phyloP scores from a whole-genome alignment of 345 rosid species.

The Cardiospermum halicacabum region DNA sequence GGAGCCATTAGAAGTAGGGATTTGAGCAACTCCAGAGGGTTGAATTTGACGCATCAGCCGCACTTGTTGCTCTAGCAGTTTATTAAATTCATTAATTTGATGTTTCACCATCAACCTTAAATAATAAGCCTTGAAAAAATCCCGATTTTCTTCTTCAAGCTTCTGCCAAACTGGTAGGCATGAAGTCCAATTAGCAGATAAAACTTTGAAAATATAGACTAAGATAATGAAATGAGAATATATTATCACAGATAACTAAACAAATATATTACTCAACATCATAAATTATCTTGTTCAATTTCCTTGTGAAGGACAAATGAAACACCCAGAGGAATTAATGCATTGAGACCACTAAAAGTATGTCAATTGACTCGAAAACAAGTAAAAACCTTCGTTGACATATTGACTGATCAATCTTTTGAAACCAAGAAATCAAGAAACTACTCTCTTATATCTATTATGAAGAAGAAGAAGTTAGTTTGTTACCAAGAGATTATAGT shows the following conservation, averaged over 20 bases:
- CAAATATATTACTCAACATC: neutral
- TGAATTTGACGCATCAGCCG: conserved; percentile 72
- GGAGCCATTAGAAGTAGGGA: conserved; percentile 73
- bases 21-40: conserved; percentile 48
- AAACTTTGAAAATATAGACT: neutral
- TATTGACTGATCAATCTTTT: neutral
- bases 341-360: neutral
- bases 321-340: neutral
- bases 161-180: conserved; percentile 89
- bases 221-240: neutral
- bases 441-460: neutral
- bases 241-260: neutral
- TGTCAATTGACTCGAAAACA: neutral
- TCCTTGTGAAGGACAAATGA: neutral
- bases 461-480: neutral
- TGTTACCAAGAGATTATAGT: neutral
- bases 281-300: neutral
- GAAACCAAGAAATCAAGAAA: neutral
- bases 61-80: conserved; percentile 90
- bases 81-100: conserved; percentile 89
- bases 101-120: conserved; percentile 85
- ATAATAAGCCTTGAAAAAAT: conserved; percentile 88
- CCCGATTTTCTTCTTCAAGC: conserved; percentile 96
- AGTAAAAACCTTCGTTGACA: neutral
- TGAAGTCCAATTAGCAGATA: neutral